Conservation (phyloP, 148 eudicot genomes). For the Talinum fruticosum region DNA sequence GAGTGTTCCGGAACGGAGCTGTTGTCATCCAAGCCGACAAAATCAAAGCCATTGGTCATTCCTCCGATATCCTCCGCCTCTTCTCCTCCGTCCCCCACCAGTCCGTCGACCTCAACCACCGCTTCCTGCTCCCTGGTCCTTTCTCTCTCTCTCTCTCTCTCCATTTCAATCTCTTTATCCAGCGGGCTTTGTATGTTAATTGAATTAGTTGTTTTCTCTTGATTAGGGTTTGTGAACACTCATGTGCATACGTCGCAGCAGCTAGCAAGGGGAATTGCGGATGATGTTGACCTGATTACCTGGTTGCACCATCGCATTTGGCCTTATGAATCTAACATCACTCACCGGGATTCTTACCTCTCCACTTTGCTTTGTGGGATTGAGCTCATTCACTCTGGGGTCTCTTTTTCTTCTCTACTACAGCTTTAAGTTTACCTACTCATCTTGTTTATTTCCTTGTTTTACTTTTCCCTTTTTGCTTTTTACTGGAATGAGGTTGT, state of each 20-base stretch:
- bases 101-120: slow-evolving; percentile 49
- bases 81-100: slow-evolving; percentile 33
- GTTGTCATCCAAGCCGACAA: slow-evolving; percentile 46
- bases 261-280: slow-evolving; percentile 84
- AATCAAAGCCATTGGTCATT: slow-evolving; percentile 61
- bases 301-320: slow-evolving; percentile 87
- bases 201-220: no score
- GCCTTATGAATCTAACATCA: slow-evolving; percentile 92
- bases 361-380: slow-evolving; percentile 91
- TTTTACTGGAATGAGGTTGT: background rate
- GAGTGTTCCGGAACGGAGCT: slow-evolving; percentile 63
- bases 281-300: slow-evolving; percentile 85
- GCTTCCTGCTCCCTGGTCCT: slow-evolving; percentile 62
- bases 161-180: no score
- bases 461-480: background rate
- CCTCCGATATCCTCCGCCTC: slow-evolving; percentile 41
- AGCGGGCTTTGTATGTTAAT: no score
- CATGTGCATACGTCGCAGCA: slow-evolving; percentile 96
- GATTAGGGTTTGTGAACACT: slow-evolving; percentile 82
- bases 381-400: slow-evolving; percentile 93
- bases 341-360: slow-evolving; percentile 64
- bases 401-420: slow-evolving; percentile 11
- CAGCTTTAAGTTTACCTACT: no score
- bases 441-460: no score
- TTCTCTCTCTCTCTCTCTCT: no score